Base-by-base conservation (phyloP, 1,284 basidiomycete genomes). In the Cutaneotrichosporon spelunceum region DNA sequence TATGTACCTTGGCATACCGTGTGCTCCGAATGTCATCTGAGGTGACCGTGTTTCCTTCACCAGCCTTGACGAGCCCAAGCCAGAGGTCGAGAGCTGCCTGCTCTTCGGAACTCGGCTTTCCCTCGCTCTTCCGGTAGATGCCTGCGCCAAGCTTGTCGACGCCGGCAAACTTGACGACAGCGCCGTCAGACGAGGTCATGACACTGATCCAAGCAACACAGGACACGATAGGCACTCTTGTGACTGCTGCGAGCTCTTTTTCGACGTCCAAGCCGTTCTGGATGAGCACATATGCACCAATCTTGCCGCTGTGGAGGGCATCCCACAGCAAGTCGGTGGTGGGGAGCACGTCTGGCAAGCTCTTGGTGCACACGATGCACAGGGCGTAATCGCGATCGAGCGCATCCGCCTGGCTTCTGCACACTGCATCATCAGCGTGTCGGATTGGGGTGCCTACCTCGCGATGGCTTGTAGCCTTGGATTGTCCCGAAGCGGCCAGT, bases 201-300 rank as follows among this genome's bases (percentile, higher is more conserved):
- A 74, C 62, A 21, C 67, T 66, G 53, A 76, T 70, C 70, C 71
- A 77, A 11, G 69, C 71, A n/a, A 69, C 59, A 49, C 67, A 71
- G 3, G 73, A 74, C 44, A 79, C 60, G 24, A 79, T 65, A 0
- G 76, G 77, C 13, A 68, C 60, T 9, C 67, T 59, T 9, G 65
- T 63, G 11, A 87, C 71, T 0, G 83, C 81, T 4, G 82, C 68
- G 30, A 90, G 78, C 61, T 89, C 88, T 29, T 78, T 79, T 71
- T 91, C 89, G 24, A 90, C 85, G 30, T 85, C 86, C 5, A 92
- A 79, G 2, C 90, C 89, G 72, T 92, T 91, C 72, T 78, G 54
- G 49, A 91, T 76, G 16, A 91, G 72, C 2, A 88, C 84, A 67
- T 88, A 88, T 1, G 83, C 83, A 0, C 82, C 81, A 4, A 79